These are phyloP conservation scores for Pneumocystis sp. DNA, from an alignment of 1,139 yeast species.

Conservation along the genomic window DNA sequence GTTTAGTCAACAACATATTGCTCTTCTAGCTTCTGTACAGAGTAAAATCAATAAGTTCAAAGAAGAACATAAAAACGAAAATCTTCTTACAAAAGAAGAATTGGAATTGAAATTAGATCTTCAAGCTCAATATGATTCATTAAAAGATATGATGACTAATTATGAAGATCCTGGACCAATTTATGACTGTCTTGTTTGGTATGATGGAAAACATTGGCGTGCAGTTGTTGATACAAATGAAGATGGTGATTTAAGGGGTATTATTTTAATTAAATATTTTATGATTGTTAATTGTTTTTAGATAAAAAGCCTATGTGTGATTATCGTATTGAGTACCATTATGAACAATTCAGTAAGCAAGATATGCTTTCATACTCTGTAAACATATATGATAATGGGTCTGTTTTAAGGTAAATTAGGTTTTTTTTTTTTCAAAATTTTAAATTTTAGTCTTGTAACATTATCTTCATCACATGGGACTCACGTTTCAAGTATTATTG, in stretches of 20 bases:
- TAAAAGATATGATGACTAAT: conserved; percentile 5
- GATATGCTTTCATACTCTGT: conserved; percentile 11
- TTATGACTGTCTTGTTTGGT: conserved; percentile 9
- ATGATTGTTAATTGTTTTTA: neutral
- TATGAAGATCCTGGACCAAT: conserved; percentile 12
- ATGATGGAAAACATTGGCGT: conserved; percentile 10
- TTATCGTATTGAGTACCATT: conserved; percentile 9
- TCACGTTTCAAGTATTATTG: conserved; percentile 13
- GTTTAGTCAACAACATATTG: conserved; percentile 4
- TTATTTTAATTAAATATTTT: neutral
- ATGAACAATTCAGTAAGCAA: conserved; percentile 7
- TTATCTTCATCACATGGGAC: conserved; percentile 13
- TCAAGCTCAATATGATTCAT: conserved; percentile 8
- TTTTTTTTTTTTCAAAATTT: neutral
- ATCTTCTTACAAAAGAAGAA: conserved; percentile 3
- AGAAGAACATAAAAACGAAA: neutral
- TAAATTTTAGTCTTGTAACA: conserved; percentile 7
- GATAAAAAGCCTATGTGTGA: conserved; percentile 10
- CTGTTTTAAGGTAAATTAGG: neutral
- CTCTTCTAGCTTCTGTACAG: neutral
- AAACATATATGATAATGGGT: conserved; percentile 11
- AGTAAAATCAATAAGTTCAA: conserved; percentile 1
- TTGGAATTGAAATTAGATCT: conserved; percentile 5
- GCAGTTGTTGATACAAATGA: conserved; percentile 10
- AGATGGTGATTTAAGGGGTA: conserved; percentile 6